phyloP scores from a whole-genome alignment of 805 yeast species.

The Scheffersomyces lignosus region DNA sequence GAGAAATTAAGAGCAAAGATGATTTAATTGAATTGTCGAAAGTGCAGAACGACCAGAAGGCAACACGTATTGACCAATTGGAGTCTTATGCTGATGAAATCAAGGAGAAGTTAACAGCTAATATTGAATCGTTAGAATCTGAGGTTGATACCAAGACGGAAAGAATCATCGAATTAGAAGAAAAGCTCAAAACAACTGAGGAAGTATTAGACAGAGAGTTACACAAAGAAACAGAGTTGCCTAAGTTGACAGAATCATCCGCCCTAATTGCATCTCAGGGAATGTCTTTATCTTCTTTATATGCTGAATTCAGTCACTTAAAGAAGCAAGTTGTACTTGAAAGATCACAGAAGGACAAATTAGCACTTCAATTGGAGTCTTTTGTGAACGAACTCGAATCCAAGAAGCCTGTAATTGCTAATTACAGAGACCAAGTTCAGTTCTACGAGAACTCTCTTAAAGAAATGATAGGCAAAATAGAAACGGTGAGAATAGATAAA shows the following conservation, averaged over 20 bases:
- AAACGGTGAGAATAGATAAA: constrained; percentile 52
- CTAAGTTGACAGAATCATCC: constrained; percentile 57
- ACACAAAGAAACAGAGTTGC: constrained; percentile 38
- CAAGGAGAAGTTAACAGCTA: constrained; percentile 36
- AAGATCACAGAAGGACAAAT: constrained; percentile 64
- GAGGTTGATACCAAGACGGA: constrained; percentile 31
- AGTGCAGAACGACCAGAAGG: constrained; percentile 50
- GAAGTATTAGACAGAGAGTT: constrained; percentile 41
- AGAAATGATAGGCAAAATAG: constrained; percentile 53
- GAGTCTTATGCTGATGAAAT: constrained; percentile 48
- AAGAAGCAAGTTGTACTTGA: constrained; percentile 70
- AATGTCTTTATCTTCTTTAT: constrained; percentile 64
- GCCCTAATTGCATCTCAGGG: constrained; percentile 48
- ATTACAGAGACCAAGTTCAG: constrained; percentile 57
- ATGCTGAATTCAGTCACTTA: constrained; percentile 61
- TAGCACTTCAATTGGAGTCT: constrained; percentile 68
- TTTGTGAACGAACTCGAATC: constrained; percentile 76
- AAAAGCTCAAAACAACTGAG: constrained; percentile 39
- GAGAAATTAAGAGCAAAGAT: constrained; percentile 51
- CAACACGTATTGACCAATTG: constrained; percentile 51
- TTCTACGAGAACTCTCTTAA: constrained; percentile 58
- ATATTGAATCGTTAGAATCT: constrained; percentile 32
- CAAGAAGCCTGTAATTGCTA: constrained; percentile 71
- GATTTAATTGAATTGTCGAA: constrained; percentile 59
- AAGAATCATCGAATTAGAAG: constrained; percentile 28